Evolutionary conservation across 305 asterid genomes (phyloP).

Genomic region (Solanum hybrid): DNA sequence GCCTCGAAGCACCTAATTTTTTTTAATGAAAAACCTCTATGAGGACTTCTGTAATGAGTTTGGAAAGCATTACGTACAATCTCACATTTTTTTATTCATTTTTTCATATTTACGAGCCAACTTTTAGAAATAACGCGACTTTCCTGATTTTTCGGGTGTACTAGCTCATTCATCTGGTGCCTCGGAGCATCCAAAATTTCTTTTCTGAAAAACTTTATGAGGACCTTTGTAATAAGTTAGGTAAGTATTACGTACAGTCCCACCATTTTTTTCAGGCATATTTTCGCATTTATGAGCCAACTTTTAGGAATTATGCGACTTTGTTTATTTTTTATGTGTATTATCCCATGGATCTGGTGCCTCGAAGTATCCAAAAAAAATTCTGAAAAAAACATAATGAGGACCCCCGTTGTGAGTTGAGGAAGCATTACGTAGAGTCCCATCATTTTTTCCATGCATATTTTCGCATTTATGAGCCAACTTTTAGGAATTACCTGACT

Average conservation of each 20-base stretch:
- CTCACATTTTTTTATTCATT: no score
- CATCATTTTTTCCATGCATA: not conserved
- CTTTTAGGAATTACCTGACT: no score
- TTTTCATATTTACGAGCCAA: not conserved
- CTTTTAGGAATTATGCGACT: not conserved
- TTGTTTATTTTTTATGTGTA: no score
- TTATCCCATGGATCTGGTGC: not conserved
- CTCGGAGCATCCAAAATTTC: not conserved
- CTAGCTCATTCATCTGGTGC: not conserved
- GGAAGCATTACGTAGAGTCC: not conserved
- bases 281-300: no score
- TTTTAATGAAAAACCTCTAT: no score
- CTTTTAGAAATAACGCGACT: no score
- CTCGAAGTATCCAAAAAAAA: not conserved
- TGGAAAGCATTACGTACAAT: no score
- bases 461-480: not conserved
- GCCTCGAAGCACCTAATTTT: no score
- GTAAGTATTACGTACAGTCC: no score
- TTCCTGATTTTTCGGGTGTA: no score
- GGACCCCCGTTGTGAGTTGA: not conserved
- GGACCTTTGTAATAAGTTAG: not conserved
- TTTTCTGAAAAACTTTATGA: no score
- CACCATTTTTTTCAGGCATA: not conserved
- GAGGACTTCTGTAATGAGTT: not conserved
- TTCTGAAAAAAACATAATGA: not conserved